phyloP scores from a whole-genome alignment of 495 filamentous ascomycete species.

The Penicillium soppii region DNA sequence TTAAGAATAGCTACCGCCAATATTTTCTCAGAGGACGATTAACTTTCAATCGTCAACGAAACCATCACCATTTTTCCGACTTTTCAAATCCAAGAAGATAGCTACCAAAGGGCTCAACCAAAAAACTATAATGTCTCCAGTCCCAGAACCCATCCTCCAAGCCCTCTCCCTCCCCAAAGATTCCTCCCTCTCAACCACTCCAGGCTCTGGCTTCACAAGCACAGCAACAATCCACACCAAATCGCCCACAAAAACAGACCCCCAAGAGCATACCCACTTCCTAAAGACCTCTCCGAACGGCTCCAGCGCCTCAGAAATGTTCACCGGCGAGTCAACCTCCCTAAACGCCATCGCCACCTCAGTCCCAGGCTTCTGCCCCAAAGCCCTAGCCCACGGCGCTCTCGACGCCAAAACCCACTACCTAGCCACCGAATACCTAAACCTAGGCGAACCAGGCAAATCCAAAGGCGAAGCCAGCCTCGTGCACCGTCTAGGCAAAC shows the following conservation, averaged over 20 bases:
- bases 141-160: slow-evolving; percentile 59
- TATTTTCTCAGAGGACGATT: too few relatives aligned
- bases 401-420: slow-evolving; percentile 60
- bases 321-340: slow-evolving; percentile 79
- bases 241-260: slow-evolving; percentile 30
- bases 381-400: slow-evolving; percentile 66
- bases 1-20: too few relatives aligned
- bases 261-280: slow-evolving; percentile 67
- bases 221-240: slow-evolving; percentile 66
- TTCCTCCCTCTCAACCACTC: slow-evolving; percentile 54
- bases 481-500: slow-evolving; percentile 70
- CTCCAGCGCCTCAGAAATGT: slow-evolving; percentile 69
- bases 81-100: too few relatives aligned
- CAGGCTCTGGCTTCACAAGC: slow-evolving; percentile 74
- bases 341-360: slow-evolving; percentile 73
- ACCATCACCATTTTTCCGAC: too few relatives aligned
- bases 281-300: slow-evolving; percentile 71
- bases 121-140: slow-evolving; percentile 27
- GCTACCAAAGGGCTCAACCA: too few relatives aligned
- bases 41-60: too few relatives aligned
- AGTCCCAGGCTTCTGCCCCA: slow-evolving; percentile 73
- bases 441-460: slow-evolving; percentile 44
- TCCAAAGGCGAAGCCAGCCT: slow-evolving; percentile 44
- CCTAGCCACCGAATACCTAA: slow-evolving; percentile 79
- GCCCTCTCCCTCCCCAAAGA: slow-evolving; percentile 60